Base-by-base conservation (phyloP, 176 grass and related monocot genomes). In the Phragmites australis region DNA sequence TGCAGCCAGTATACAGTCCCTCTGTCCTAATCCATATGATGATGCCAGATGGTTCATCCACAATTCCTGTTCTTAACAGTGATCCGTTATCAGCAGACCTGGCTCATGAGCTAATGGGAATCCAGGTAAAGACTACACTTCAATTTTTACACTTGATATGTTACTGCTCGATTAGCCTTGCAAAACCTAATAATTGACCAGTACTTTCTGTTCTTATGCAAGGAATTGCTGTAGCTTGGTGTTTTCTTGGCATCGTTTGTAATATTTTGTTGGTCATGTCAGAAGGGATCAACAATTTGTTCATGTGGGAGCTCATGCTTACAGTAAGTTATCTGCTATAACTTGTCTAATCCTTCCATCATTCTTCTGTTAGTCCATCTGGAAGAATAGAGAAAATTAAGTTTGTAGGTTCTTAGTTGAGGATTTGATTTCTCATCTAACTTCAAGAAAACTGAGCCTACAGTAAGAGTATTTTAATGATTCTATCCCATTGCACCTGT, bases 161-260 rank as follows among this genome's bases (percentile, higher is more conserved):
- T 47, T 69, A 63, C 44, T 69, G 31, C 57, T 48, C 13, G 8
- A 8, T 42, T 45, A 22, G 1, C 41, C 76, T 80, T 23, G 19
- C 11, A 58, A 11, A 52, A 17, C 50, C 31, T 74, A 69, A 50
- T 70, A 85, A 80, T 91, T 98, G 79, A 89, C 91, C 76, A 10
- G 47, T 87, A 61, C 85, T 76, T 50, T 70, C 9, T 84, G 55
- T 81, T 88, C 10, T 86, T 74, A 62, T 86, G 91, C 94, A 97
- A 93, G 94, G 82, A 90, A 91, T 68, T 82, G n/a, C 68, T 97
- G 67, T 94, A 98, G 95, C 83, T 98, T 86, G 90, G 87, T 65
- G 86, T 98, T 76, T 97, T 98, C 77, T 83, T 98, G 80, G 90
- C 95, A 78, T 98, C 95, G 84, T 98, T 83, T 98, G 95, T 39